phyloP scores from a whole-genome alignment of 768 basidiomycete genomes.

The Agrocybe chaxingu region DNA sequence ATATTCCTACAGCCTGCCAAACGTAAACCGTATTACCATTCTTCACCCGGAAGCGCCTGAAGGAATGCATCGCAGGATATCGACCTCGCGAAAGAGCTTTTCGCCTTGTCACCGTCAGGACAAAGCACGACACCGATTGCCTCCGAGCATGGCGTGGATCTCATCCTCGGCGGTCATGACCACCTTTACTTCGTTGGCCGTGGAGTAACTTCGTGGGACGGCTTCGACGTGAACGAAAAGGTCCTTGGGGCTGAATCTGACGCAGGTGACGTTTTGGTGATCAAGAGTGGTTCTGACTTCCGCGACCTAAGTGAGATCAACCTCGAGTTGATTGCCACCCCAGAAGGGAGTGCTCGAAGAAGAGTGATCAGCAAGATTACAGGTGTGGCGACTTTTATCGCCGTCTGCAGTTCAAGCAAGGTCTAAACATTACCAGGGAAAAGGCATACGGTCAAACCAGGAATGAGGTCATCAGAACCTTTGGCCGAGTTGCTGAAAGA shows the following conservation, averaged over 20 bases:
- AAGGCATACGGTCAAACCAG: constrained; percentile 59
- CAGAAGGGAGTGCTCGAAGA: constrained; percentile 58
- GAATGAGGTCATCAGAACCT: constrained; percentile 48
- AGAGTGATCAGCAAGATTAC: constrained; percentile 60
- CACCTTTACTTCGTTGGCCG: constrained; percentile 75
- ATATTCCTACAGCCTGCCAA: constrained; percentile 34
- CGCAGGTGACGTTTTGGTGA: constrained; percentile 62
- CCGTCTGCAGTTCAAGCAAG: background rate
- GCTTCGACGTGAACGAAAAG: constrained; percentile 47
- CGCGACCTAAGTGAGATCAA: constrained; percentile 77
- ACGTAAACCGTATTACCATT: constrained; percentile 28
- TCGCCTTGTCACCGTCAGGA: constrained; percentile 54
- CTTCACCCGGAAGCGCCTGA: background rate
- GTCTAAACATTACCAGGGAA: constrained; percentile 44
- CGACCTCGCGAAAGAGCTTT: constrained; percentile 59
- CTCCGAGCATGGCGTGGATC: constrained; percentile 71
- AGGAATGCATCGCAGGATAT: constrained; percentile 52
- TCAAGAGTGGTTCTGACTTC: constrained; percentile 92
- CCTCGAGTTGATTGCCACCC: constrained; percentile 57
- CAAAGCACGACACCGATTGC: constrained; percentile 42
- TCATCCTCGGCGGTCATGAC: constrained; percentile 87
- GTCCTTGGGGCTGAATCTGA: constrained; percentile 73
- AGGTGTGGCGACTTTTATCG: constrained; percentile 36
- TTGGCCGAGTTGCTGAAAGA: constrained; percentile 58
- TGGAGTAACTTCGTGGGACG: constrained; percentile 66